Percentiles rank a stretch among this genome's conserved stretches.
phyloP scores from a whole-genome alignment of 352 stramenopile genomes.

The Phytophthora macrochlamydospora region DNA sequence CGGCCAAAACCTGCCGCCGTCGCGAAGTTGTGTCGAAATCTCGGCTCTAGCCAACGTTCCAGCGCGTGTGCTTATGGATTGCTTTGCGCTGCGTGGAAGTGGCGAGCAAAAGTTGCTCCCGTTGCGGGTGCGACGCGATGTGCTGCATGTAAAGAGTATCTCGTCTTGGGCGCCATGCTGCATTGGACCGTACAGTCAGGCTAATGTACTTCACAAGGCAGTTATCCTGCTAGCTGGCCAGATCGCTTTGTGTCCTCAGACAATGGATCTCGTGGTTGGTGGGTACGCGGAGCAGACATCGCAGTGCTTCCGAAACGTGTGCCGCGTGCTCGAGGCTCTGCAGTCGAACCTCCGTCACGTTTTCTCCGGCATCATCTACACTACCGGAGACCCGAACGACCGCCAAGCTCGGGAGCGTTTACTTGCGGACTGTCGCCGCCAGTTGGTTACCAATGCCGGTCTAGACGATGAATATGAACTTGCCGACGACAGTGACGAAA shows the following conservation, averaged over 20 bases:
- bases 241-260: conserved; percentile 95
- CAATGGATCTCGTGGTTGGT: conserved; percentile 89
- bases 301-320: conserved; percentile 72
- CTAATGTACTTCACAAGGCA: conserved; percentile 91
- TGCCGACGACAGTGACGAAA: conserved; percentile 71
- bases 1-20: conserved; percentile 77
- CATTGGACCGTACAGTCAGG: conserved; percentile 99
- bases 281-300: conserved; percentile 47
- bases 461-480: conserved; percentile 65
- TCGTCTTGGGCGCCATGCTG: conserved; percentile 97
- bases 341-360: conserved; percentile 84
- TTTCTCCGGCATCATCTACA: conserved; percentile 70
- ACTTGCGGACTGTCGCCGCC: conserved; percentile 22
- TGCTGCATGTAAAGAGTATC: conserved; percentile 97
- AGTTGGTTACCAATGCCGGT: conserved; percentile 45
- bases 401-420: conserved; percentile 28
- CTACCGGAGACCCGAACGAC: conserved; percentile 39
- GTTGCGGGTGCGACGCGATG: conserved; percentile 73
- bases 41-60: conserved; percentile 51
- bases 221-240: conserved; percentile 97
- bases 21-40: conserved; percentile 88
- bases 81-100: conserved; percentile 83
- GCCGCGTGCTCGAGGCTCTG: conserved; percentile 71
- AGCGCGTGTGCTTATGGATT: conserved; percentile 90
- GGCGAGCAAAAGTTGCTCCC: conserved; percentile 63